Base-by-base conservation (phyloP, 371 early-diverging fungal genomes). In the Mucor circinelloides region DNA sequence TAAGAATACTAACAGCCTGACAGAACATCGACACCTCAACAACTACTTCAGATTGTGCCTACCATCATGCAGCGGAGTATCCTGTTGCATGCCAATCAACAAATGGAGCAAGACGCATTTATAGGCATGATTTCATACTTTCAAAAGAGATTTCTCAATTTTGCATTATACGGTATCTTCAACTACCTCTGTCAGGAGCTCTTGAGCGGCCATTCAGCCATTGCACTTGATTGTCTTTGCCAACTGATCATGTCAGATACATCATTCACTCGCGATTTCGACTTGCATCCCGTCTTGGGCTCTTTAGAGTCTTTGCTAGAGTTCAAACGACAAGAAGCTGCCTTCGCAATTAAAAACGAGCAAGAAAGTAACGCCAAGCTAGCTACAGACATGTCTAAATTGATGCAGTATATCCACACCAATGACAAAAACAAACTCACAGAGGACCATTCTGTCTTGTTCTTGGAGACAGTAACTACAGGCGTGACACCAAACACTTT, bases 121-220 rank as follows among this genome's bases (percentile, higher is more conserved):
- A 40, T 52, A 0, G 74, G 72, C 13, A 64, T 78, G 40, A 25
- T 83, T 3, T 72, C 74, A 2, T 76, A 77, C 44, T 80, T 80
- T 42, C 73, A 79, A 58, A 70, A 73, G 25, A 42, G 64, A 6
- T 80, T 73, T 32, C 63, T 84, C 19, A 68, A 73, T 38, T 84
- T 79, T 56, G 63, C 73, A 0, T 57, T 74, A 0, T 73, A 79
- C 0, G 67, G 70, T 23, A 61, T 72, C 6, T 64, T 75, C 7
- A 36, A 38, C 0, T 48, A 64, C 21, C 59, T 81, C 7, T 81
- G 79, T 21, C 76, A 79, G 15, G 75, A 77, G 15, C 55, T 83
- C 4, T 54, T 76, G n/a, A 46, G 63, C 15, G 71, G 64, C 0
- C 64, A 71, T 5, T 32, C 72, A 2, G 32, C 57, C 0, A 42